Evolutionary conservation across 176 grass and related monocot genomes (phyloP).

Genomic region (Bonia amplexicaulis): DNA sequence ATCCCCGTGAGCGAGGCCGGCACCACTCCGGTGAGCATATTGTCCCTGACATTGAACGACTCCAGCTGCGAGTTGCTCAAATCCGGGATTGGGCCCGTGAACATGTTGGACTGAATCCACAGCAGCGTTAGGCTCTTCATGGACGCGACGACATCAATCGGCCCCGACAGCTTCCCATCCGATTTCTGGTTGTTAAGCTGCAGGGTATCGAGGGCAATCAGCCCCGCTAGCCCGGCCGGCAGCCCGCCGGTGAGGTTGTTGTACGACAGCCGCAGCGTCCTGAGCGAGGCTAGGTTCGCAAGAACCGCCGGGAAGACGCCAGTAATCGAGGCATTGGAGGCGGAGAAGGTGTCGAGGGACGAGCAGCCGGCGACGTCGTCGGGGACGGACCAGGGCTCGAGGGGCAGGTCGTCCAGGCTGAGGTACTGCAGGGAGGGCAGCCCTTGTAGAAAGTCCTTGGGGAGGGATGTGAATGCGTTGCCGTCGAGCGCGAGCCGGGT

Average conservation of each 20-base stretch:
- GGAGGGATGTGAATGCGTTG: conserved; percentile 55
- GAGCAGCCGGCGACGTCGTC: conserved; percentile 14
- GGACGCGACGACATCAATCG: conserved; percentile 45
- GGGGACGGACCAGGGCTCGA: conserved; percentile 50
- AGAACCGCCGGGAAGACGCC: conserved; percentile 56
- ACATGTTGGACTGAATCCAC: conserved; percentile 75
- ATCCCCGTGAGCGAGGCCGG: conserved; percentile 42
- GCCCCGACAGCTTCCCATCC: conserved; percentile 45
- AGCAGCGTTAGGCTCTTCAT: conserved; percentile 53
- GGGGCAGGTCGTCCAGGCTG: conserved; percentile 50
- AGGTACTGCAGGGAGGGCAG: conserved; percentile 38
- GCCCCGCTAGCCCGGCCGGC: conserved; percentile 31
- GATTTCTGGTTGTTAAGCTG: conserved; percentile 76
- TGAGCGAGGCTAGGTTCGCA: conserved; percentile 40
- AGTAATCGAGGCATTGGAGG: conserved; percentile 48
- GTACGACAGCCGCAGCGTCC: conserved; percentile 55
- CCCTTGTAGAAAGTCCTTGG: conserved; percentile 51
- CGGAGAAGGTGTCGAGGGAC: conserved; percentile 47
- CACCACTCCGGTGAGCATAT: conserved; percentile 61
- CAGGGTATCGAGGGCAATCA: conserved; percentile 42
- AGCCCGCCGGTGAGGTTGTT: conserved; percentile 58
- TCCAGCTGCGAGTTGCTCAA: conserved; percentile 42
- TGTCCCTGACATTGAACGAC: conserved; percentile 73
- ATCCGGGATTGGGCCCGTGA: conserved; percentile 73
- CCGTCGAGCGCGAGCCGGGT: conserved; percentile 45